Conservation (phyloP, 1,284 basidiomycete genomes). For the Pterulicium gracile region DNA sequence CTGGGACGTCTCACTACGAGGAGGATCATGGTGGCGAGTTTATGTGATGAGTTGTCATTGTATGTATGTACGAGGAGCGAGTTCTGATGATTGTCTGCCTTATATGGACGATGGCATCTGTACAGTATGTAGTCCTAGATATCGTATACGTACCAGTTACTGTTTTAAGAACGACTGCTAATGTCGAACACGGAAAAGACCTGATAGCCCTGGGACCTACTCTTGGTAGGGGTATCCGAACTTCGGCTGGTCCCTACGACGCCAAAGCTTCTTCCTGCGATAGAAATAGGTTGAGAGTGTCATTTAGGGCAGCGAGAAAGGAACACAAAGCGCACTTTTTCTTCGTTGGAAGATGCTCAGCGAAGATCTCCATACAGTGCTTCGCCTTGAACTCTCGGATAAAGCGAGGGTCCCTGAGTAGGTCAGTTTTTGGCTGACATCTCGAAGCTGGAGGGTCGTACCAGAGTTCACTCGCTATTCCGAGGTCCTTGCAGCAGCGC, state of each 20-base stretch:
- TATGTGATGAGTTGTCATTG: no score
- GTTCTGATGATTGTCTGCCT: no score
- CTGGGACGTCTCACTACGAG: no score
- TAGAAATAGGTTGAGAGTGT: conserved; percentile 8
- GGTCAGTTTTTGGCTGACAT: neutral
- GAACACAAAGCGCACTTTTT: conserved; percentile 60
- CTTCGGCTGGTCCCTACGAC: conserved; percentile 77
- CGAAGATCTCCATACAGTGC: conserved; percentile 81
- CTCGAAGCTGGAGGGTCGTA: conserved; percentile 21
- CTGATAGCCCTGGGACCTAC: no score
- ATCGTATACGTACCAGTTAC: no score
- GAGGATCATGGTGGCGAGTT: no score
- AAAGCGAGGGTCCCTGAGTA: conserved; percentile 83
- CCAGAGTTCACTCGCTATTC: conserved; percentile 95
- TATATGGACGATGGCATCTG: no score
- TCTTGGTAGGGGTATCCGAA: conserved; percentile 85
- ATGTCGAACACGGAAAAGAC: no score
- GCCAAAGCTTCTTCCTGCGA: conserved; percentile 80
- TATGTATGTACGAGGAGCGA: no score
- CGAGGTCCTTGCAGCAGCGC: conserved; percentile 97
- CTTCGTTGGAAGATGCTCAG: conserved; percentile 72
- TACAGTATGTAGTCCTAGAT: no score
- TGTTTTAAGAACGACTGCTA: no score
- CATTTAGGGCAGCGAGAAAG: no score
- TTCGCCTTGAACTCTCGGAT: conserved; percentile 89